Percentiles rank a stretch among this genome's conserved stretches.
Evolutionary conservation across 108 stramenopile genomes (phyloP).

Genomic region (Thalassiosira profunda): DNA sequence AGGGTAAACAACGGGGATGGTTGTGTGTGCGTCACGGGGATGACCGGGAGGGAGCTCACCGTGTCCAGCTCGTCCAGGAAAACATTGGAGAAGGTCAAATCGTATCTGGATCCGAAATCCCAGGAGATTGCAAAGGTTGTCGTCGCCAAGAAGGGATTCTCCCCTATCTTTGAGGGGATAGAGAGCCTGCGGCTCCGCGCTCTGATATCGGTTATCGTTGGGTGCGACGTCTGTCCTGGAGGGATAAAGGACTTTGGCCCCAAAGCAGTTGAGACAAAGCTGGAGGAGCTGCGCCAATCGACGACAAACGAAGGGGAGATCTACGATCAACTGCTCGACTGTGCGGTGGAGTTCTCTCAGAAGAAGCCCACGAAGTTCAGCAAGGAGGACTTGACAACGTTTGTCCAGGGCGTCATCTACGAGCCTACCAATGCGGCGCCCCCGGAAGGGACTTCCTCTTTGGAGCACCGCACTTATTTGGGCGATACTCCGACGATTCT

Average conservation of each 20-base stretch:
- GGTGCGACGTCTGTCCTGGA: neutral
- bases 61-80: neutral
- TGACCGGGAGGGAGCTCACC: neutral
- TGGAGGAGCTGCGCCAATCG: neutral
- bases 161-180: neutral
- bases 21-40: neutral
- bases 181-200: neutral
- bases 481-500: neutral
- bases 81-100: neutral
- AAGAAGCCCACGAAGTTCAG: neutral
- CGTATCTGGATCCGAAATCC: neutral
- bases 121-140: neutral
- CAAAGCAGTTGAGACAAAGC: neutral
- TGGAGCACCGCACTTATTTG: neutral
- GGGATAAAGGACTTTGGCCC: neutral
- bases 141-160: neutral
- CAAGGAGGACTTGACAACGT: neutral
- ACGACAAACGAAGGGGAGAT: neutral
- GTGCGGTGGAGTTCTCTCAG: neutral
- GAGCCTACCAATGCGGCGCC: neutral
- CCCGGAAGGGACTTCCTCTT: no score
- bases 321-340: neutral
- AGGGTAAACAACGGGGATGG: neutral
- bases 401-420: neutral
- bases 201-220: neutral